Percentiles rank a stretch among this genome's conserved stretches.
These are phyloP conservation scores for Grifola frondosa DNA, from an alignment of 1,284 basidiomycete genomes.

Conservation along the genomic window DNA sequence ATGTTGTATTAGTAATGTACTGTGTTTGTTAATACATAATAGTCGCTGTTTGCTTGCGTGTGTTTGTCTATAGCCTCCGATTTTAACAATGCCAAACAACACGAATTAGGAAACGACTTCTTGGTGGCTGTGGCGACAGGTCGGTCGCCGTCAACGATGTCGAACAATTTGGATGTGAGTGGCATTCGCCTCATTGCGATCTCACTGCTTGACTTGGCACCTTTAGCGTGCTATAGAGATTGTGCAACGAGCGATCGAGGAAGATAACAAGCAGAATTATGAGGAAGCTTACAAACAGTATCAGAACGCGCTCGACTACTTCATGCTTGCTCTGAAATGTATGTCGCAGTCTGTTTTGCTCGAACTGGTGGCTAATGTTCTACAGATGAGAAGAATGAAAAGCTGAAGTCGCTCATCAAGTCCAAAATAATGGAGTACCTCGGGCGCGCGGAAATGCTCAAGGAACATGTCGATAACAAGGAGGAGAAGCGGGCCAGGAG, in stretches of 20 bases:
- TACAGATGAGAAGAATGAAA: conserved; percentile 94
- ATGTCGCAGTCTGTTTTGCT: conserved; percentile 23
- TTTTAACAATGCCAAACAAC: conserved; percentile 29
- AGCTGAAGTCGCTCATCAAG: conserved; percentile 86
- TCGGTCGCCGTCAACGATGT: conserved; percentile 25
- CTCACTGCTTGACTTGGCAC: background rate
- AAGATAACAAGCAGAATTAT: conserved; percentile 94
- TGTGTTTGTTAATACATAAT: conserved; percentile 19
- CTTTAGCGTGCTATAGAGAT: conserved; percentile 93
- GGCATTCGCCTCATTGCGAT: background rate
- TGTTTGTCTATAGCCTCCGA: conserved; percentile 25
- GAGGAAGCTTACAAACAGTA: conserved; percentile 92
- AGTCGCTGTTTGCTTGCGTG: conserved; percentile 20
- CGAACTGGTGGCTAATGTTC: background rate
- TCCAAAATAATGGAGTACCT: conserved; percentile 93
- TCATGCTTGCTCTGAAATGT: conserved; percentile 91
- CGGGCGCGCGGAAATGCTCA: conserved; percentile 88
- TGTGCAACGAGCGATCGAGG: conserved; percentile 94
- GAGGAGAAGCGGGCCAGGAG: conserved; percentile 72
- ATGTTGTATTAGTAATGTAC: conserved; percentile 24
- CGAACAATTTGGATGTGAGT: conserved; percentile 38
- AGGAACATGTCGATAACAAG: conserved; percentile 71
- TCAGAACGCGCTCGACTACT: conserved; percentile 96
- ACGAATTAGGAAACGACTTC: conserved; percentile 11
- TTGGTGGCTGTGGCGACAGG: conserved; percentile 10